Base-by-base conservation (phyloP, 1,139 yeast species). In the Debaryomyces sp. region DNA sequence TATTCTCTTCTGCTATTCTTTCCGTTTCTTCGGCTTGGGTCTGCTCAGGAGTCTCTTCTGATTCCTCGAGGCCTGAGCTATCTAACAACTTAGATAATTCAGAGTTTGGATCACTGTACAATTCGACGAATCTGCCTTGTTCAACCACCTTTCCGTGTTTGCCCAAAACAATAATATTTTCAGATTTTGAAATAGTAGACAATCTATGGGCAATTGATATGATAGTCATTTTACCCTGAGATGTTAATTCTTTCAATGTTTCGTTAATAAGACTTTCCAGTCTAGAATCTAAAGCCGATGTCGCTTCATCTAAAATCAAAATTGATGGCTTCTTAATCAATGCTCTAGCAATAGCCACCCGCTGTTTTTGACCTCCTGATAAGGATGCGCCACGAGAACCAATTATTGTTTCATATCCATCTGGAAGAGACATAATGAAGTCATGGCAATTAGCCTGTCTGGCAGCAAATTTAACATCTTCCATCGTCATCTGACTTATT, bases 131-230 rank as follows among this genome's bases (percentile, higher is more conserved):
- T 45, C 68, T 62, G 4, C 81, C 81, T 41, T 64, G 63, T 52
- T 72, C 78, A 6, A 69, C 76, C 9, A 75, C 80, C 55, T 68
- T 67, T 35, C 82, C 73, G 52, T 68, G 59, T 49, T 74, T 75
- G 4, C 80, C 80, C 33, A 76, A 60, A 0, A 89, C 87, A 40
- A 87, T 82, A 15, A 87, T 85, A 52, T 70, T 70, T 45, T 76
- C 80, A 1, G 80, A 74, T 51, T 75, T 76, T 18, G 79, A 71
- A 43, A 89, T 89, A 9, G 97, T 87, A 15, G 94, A 89, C 47
- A 92, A 79, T 59, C 97, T 77, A 67, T 91, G 98, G 1, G 98
- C 98, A 62, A 92, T 89, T 36, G 96, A 90, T 32, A 91, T 87
- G 1, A 96, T 91, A 0, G 97, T 90, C 70, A 89, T 77, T 29